Evolutionary conservation across 305 asterid genomes (phyloP).

Genomic region (Solanum hybrid): DNA sequence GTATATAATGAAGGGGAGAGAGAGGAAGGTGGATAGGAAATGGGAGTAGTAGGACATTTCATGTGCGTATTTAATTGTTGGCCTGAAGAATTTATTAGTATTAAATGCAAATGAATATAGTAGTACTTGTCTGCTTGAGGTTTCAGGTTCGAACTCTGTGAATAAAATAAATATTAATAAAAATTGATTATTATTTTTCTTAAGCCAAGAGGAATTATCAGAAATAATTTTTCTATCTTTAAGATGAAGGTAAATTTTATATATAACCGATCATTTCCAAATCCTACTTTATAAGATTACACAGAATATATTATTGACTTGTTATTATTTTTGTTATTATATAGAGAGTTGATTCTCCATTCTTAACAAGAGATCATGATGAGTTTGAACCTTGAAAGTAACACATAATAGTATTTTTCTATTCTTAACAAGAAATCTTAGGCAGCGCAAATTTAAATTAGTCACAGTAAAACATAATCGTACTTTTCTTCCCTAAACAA

Average conservation of each 20-base stretch:
- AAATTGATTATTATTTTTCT: background rate
- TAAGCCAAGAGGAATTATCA: background rate
- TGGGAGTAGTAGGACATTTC: slow-evolving; percentile 6
- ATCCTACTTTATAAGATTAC: background rate
- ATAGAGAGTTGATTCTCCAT: background rate
- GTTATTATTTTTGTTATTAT: background rate
- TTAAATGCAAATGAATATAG: background rate
- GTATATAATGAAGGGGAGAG: background rate
- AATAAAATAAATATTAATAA: background rate
- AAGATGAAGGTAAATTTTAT: background rate
- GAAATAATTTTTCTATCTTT: background rate
- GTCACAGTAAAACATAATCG: background rate
- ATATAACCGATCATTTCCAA: rapidly evolving
- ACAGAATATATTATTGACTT: background rate
- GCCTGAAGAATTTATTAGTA: background rate
- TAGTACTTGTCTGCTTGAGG: background rate
- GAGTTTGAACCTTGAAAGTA: too few species aligned
- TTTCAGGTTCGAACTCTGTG: background rate
- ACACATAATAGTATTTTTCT: background rate
- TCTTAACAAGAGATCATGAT: background rate
- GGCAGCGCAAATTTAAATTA: background rate
- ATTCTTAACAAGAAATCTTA: background rate
- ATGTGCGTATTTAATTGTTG: slow-evolving; percentile 5
- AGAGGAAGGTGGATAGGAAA: slow-evolving; percentile 6
- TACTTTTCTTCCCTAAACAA: background rate